phyloP scores from a whole-genome alignment of 306 rosid species.

The Corylus heterophylla region DNA sequence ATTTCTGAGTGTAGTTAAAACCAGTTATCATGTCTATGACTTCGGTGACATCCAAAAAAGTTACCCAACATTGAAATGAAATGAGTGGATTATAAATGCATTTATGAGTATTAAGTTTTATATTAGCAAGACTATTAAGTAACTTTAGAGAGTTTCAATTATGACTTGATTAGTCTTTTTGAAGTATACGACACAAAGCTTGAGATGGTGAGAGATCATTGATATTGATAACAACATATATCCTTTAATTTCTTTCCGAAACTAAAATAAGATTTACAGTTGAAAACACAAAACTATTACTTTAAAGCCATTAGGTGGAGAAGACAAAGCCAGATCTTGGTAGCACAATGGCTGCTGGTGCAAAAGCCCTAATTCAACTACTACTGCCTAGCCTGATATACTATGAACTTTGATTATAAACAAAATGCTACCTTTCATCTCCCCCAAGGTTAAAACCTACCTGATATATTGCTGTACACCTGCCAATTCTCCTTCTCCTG shows the following conservation, averaged over 20 bases:
- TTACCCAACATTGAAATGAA: too few species aligned
- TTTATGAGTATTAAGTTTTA: too few species aligned
- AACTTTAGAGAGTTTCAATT: too few species aligned
- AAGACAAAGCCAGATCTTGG: neutral
- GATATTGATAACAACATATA: neutral
- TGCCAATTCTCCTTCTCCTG: conserved; percentile 34
- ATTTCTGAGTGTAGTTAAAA: too few species aligned
- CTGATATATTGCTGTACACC: conserved; percentile 51
- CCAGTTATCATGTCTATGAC: too few species aligned
- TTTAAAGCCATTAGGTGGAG: neutral
- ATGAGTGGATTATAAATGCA: too few species aligned
- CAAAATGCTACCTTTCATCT: neutral
- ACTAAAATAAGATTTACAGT: neutral
- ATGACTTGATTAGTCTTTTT: too few species aligned
- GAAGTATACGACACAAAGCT: too few species aligned
- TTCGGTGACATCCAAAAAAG: too few species aligned
- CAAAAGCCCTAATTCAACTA: neutral
- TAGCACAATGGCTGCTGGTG: neutral
- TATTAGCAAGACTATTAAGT: too few species aligned
- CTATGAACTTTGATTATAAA: neutral
- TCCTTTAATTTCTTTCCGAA: neutral
- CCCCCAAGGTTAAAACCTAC: conserved; percentile 13
- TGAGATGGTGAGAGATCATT: neutral
- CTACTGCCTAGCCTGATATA: conserved; percentile 15
- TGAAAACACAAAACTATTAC: neutral